Evolutionary conservation across 2,329 filamentous ascomycete genomes (phyloP).

Genomic region (Trichoderma koningii): DNA sequence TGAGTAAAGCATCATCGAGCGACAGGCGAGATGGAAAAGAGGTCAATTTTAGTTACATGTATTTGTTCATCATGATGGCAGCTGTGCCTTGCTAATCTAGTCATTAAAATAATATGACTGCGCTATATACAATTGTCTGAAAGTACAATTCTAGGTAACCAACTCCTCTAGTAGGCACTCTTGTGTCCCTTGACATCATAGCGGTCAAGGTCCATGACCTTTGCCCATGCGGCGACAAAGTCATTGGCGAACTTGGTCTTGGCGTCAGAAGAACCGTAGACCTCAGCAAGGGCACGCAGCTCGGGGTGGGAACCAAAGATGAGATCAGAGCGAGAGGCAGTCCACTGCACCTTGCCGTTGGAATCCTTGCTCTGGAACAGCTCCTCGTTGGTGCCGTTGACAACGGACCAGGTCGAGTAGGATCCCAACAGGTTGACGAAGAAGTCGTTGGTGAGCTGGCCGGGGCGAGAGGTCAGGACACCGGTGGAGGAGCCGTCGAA

Average conservation of each 20-base stretch:
- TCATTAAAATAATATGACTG: slow-evolving; percentile 8
- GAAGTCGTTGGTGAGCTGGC: slow-evolving; percentile 75
- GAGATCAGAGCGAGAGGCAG: slow-evolving; percentile 67
- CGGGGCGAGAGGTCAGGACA: slow-evolving; percentile 67
- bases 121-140: slow-evolving; percentile 12
- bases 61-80: slow-evolving; percentile 1
- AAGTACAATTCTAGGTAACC: not conserved
- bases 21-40: too few species aligned
- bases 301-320: slow-evolving; percentile 73
- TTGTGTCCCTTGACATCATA: slow-evolving; percentile 51
- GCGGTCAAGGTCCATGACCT: slow-evolving; percentile 74
- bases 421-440: slow-evolving; percentile 76
- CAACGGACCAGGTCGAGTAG: slow-evolving; percentile 58
- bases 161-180: slow-evolving; percentile 16
- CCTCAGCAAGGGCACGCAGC: slow-evolving; percentile 68
- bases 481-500: slow-evolving; percentile 67
- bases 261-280: slow-evolving; percentile 63
- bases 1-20: too few species aligned
- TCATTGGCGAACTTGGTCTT: slow-evolving; percentile 67
- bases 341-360: slow-evolving; percentile 67
- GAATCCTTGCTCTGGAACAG: slow-evolving; percentile 65
- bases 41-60: not conserved
- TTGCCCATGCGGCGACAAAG: slow-evolving; percentile 70
- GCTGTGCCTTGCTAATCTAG: slow-evolving; percentile 12
- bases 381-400: slow-evolving; percentile 50